phyloP scores from a whole-genome alignment of 164 flowering plant species.

The Saururus chinensis region DNA sequence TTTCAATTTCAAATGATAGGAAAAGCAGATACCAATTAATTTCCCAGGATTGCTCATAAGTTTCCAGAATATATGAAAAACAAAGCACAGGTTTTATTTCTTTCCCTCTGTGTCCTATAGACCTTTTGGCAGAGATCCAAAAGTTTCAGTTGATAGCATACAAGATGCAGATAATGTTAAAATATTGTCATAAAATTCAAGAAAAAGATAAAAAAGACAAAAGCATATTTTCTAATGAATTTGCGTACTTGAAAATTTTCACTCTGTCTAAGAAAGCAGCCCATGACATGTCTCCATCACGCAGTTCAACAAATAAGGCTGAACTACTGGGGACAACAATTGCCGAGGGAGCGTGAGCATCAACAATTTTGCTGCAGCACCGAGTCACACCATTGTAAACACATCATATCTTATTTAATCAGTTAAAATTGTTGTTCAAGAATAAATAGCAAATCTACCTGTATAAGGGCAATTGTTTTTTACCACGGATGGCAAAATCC shows the following conservation, averaged over 20 bases:
- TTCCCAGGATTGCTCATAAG: too few relatives aligned
- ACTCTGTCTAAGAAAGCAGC: constrained; percentile 55
- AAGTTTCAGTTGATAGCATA: too few relatives aligned
- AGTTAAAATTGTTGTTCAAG: not conserved
- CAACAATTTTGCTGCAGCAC: constrained; percentile 69
- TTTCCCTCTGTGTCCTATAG: too few relatives aligned
- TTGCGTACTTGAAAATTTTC: constrained; percentile 36
- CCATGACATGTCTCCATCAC: constrained; percentile 69
- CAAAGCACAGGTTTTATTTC: too few relatives aligned
- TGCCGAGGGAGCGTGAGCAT: constrained; percentile 73
- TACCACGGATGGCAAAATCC: constrained; percentile 84
- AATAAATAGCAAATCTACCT: constrained; percentile 39
- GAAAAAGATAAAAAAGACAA: constrained; percentile 6
- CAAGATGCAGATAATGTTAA: not conserved
- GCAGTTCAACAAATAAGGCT: constrained; percentile 34
- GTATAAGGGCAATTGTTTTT: constrained; percentile 61
- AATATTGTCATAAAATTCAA: not conserved
- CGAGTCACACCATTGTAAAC: constrained; percentile 17
- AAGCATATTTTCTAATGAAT: too few relatives aligned
- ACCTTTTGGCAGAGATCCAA: too few relatives aligned
- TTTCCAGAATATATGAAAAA: too few relatives aligned
- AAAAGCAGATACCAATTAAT: too few relatives aligned
- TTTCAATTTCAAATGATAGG: too few relatives aligned
- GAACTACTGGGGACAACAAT: constrained; percentile 61
- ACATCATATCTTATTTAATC: not conserved